Evolutionary conservation across 2,329 filamentous ascomycete genomes (phyloP).

Genomic region (Fusarium sp.): DNA sequence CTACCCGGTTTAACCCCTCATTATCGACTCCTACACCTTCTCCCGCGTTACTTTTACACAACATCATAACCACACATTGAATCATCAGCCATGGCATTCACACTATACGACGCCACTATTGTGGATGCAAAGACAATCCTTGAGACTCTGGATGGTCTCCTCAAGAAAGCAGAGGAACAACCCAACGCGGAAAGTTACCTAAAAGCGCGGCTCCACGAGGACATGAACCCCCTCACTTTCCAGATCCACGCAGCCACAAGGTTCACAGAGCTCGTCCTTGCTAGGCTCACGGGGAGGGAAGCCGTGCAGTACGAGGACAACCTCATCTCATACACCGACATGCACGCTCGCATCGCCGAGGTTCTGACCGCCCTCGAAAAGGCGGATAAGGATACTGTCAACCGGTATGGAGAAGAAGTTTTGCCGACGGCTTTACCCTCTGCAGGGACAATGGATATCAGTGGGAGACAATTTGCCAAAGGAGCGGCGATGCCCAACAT

Average conservation of each 20-base stretch:
- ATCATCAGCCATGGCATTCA: slow-evolving; percentile 34
- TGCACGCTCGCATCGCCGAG: slow-evolving; percentile 45
- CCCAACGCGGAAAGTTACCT: slow-evolving; percentile 43
- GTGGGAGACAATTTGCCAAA: slow-evolving; percentile 52
- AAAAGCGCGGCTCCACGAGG: slow-evolving; percentile 45
- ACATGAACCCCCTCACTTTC: slow-evolving; percentile 51
- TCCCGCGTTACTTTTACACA: background rate
- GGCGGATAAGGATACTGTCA: slow-evolving; percentile 46
- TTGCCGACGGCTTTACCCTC: slow-evolving; percentile 37
- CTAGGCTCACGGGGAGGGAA: slow-evolving; percentile 43
- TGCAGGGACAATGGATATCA: slow-evolving; percentile 32
- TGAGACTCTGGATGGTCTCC: slow-evolving; percentile 40
- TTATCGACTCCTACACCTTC: background rate
- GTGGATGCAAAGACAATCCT: slow-evolving; percentile 41
- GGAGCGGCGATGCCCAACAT: slow-evolving; percentile 63
- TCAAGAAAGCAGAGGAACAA: slow-evolving; percentile 45
- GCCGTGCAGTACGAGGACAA: slow-evolving; percentile 39
- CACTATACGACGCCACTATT: slow-evolving; percentile 48
- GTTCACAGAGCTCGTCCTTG: slow-evolving; percentile 40
- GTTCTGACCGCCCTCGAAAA: slow-evolving; percentile 39
- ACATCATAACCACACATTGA: background rate
- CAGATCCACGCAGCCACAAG: slow-evolving; percentile 47
- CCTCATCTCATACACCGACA: slow-evolving; percentile 43
- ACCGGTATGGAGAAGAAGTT: slow-evolving; percentile 41
- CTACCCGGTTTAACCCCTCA: background rate